Evolutionary conservation across 768 basidiomycete species (phyloP).

Genomic region (Tulasnella sp.): DNA sequence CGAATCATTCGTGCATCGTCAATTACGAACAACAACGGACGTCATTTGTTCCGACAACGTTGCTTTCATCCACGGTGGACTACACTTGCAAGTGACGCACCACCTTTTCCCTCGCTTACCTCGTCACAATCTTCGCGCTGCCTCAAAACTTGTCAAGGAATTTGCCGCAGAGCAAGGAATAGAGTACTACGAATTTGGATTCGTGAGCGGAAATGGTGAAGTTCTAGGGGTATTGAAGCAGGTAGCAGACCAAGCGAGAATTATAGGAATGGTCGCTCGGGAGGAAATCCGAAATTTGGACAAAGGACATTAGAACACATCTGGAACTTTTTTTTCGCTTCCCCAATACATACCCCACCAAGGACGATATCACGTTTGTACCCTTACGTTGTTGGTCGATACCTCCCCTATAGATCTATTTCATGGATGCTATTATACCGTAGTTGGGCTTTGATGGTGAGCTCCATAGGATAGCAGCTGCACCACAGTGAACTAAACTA

Average conservation of each 20-base stretch:
- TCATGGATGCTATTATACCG: too few species aligned
- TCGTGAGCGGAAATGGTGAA: slow-evolving; percentile 70
- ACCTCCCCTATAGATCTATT: too few species aligned
- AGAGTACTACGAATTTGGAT: slow-evolving; percentile 79
- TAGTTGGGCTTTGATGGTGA: too few species aligned
- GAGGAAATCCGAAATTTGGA: slow-evolving; percentile 58
- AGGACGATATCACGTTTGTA: too few species aligned
- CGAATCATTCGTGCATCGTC: slow-evolving; percentile 88
- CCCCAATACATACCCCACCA: too few species aligned
- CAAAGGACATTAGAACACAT: slow-evolving; percentile 54
- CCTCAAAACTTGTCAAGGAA: slow-evolving; percentile 71
- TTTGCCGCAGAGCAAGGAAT: slow-evolving; percentile 78
- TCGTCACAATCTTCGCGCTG: slow-evolving; percentile 77
- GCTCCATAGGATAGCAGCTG: too few species aligned
- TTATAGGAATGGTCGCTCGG: slow-evolving; percentile 71
- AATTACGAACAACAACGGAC: slow-evolving; percentile 94
- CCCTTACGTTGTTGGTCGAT: too few species aligned
- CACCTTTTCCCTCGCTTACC: slow-evolving; percentile 94
- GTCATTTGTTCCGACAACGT: slow-evolving; percentile 75
- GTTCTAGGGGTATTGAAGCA: slow-evolving; percentile 68
- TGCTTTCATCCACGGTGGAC: slow-evolving; percentile 89
- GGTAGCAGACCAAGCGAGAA: slow-evolving; percentile 77
- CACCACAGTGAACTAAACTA: too few species aligned
- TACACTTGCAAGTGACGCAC: slow-evolving; percentile 94
- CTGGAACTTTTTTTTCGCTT: too few species aligned